phyloP scores from a whole-genome alignment of 495 filamentous ascomycete genomes.

The Hypoxylon perforatum region DNA sequence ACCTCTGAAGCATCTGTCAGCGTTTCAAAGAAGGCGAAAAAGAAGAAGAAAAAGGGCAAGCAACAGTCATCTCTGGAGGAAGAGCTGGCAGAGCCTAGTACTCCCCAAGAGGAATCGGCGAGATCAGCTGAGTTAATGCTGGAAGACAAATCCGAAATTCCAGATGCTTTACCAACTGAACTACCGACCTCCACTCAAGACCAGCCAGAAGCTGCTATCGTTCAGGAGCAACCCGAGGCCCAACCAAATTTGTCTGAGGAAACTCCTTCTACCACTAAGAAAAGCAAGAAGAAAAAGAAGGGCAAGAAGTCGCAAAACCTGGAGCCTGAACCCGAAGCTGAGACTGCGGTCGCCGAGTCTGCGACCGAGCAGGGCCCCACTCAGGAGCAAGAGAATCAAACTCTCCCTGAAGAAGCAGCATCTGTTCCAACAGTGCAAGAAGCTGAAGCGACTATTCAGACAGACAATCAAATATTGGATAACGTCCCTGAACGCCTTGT shows the following conservation, averaged over 20 bases:
- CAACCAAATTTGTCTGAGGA: constrained; percentile 20
- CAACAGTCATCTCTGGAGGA: constrained; percentile 16
- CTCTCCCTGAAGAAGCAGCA: constrained; percentile 5
- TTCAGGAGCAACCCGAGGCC: constrained; percentile 11
- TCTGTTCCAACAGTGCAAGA: constrained; percentile 4
- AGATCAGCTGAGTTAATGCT: constrained; percentile 10
- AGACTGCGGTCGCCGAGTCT: constrained; percentile 3
- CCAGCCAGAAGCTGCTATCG: constrained; percentile 9
- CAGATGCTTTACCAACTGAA: constrained; percentile 4
- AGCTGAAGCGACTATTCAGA: constrained; percentile 6
- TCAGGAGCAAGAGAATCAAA: constrained; percentile 6
- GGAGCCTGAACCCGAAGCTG: constrained; percentile 12
- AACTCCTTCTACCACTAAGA: constrained; percentile 24
- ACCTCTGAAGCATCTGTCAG: not conserved
- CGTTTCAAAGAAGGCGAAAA: constrained; percentile 39
- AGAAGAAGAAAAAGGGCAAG: constrained; percentile 34
- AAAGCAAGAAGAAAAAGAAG: constrained; percentile 43
- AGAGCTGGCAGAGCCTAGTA: constrained; percentile 8
- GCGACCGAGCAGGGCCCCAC: not conserved
- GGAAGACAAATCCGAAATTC: constrained; percentile 15
- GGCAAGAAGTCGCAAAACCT: constrained; percentile 20
- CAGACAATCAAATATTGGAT: constrained; percentile 7
- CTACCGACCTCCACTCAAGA: constrained; percentile 20
- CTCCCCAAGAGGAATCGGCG: constrained; percentile 20
- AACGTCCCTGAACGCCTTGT: not conserved